A percentile compares a stretch with the other conserved stretches of the same genome.
Conservation (phyloP, 352 stramenopile genomes). For the Pythium oligandrum region DNA sequence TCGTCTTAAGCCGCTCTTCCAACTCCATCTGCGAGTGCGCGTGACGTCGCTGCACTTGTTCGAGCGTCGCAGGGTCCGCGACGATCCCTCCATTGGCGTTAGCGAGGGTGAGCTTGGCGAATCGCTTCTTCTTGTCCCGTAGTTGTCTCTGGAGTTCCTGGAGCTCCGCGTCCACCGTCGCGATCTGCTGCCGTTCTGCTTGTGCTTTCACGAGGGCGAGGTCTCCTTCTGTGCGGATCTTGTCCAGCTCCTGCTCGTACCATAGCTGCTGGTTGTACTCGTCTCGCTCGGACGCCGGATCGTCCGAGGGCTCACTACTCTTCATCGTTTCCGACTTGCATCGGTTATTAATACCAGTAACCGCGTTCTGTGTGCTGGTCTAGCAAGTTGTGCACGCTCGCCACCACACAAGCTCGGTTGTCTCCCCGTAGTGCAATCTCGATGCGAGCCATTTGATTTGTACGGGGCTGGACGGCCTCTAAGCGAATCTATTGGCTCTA, state of each 20-base stretch:
- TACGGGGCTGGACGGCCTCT: too few relatives aligned
- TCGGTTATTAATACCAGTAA: too few relatives aligned
- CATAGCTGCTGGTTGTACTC: constrained; percentile 15
- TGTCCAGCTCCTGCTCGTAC: constrained; percentile 85
- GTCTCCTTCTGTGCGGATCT: constrained; percentile 70
- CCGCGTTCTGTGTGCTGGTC: too few relatives aligned
- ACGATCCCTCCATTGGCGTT: constrained; percentile 3
- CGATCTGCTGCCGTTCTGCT: constrained; percentile 88
- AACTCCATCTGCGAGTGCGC: constrained; percentile 55
- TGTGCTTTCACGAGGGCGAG: constrained; percentile 56
- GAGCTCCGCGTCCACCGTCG: constrained; percentile 78
- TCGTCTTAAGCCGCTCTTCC: constrained; percentile 61
- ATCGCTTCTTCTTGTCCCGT: constrained; percentile 80
- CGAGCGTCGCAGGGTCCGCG: constrained; percentile 14
- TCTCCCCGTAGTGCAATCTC: too few relatives aligned
- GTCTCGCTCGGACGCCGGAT: background rate
- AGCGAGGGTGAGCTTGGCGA: constrained; percentile 23
- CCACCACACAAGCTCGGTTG: too few relatives aligned
- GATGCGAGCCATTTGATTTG: too few relatives aligned
- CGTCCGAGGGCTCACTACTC: too few relatives aligned
- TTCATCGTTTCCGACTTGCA: too few relatives aligned
- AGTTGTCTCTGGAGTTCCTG: constrained; percentile 82
- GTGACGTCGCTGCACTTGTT: constrained; percentile 35
- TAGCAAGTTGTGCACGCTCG: too few relatives aligned
- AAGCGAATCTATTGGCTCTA: too few relatives aligned